These are phyloP conservation scores for Colletotrichum limetticola DNA, from an alignment of 2,329 filamentous ascomycete species.

Conservation along the genomic window DNA sequence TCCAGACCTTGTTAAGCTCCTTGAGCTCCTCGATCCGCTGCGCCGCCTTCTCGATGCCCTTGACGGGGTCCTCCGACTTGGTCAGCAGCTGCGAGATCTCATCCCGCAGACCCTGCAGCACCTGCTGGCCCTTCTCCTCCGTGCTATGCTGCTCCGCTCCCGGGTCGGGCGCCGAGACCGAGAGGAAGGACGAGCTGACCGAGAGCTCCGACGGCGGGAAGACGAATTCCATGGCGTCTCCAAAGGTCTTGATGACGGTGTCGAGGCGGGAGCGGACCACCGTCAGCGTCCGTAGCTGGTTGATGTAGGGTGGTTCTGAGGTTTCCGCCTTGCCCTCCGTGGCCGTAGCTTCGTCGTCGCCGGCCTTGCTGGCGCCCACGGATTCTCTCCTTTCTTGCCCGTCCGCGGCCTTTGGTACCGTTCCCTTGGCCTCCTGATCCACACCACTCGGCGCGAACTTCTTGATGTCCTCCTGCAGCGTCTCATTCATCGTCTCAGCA, in stretches of 20 bases:
- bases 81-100: constrained; percentile 78
- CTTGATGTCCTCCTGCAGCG: constrained; percentile 75
- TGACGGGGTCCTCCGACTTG: constrained; percentile 65
- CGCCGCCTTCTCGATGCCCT: constrained; percentile 79
- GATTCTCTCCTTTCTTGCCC: constrained; percentile 23
- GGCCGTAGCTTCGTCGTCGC: constrained; percentile 26
- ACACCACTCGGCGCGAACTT: constrained; percentile 73
- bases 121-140: constrained; percentile 88
- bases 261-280: constrained; percentile 87
- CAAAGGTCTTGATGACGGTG: constrained; percentile 89
- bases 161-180: constrained; percentile 86
- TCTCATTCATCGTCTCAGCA: constrained; percentile 80
- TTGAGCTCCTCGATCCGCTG: constrained; percentile 81
- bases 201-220: constrained; percentile 89
- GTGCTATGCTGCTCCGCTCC: constrained; percentile 69
- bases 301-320: constrained; percentile 74
- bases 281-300: constrained; percentile 83
- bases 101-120: constrained; percentile 74
- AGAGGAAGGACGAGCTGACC: constrained; percentile 86
- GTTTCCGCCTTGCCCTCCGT: constrained; percentile 35
- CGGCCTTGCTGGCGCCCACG: constrained; percentile 4
- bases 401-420: constrained; percentile 21
- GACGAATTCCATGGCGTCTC: constrained; percentile 94
- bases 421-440: constrained; percentile 39
- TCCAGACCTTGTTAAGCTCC: constrained; percentile 84